These are phyloP conservation scores for Phytophthora podocarpi DNA, from an alignment of 352 stramenopile species.

Conservation along the genomic window DNA sequence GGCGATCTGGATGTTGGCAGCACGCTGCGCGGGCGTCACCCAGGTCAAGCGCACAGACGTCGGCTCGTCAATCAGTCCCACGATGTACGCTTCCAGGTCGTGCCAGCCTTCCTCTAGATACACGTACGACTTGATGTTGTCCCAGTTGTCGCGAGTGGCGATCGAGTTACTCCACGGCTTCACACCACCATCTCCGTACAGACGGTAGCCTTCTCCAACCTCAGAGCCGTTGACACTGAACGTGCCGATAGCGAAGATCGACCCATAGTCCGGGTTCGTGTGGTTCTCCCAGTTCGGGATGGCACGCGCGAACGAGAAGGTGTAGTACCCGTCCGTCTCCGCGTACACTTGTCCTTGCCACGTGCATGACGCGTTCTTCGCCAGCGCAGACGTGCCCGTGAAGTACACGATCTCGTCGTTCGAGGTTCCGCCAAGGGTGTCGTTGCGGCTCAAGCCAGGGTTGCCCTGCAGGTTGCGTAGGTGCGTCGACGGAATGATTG, in stretches of 20 bases:
- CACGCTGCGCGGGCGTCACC: constrained; percentile 34
- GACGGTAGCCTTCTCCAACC: constrained; percentile 26
- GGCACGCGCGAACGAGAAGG: constrained; percentile 30
- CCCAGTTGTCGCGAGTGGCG: constrained; percentile 36
- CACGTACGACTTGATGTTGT: constrained; percentile 39
- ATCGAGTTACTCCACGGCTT: constrained; percentile 43
- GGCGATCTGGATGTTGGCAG: constrained; percentile 36
- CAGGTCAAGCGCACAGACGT: constrained; percentile 36
- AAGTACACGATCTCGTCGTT: constrained; percentile 37
- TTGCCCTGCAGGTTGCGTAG: constrained; percentile 34
- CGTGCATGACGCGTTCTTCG: constrained; percentile 31
- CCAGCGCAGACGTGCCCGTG: constrained; percentile 27
- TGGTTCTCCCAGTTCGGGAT: constrained; percentile 39
- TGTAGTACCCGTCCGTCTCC: constrained; percentile 37
- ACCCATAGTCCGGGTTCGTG: constrained; percentile 30
- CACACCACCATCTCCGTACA: constrained; percentile 30
- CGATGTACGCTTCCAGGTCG: constrained; percentile 31
- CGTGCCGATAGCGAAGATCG: constrained; percentile 21
- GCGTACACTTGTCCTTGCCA: constrained; percentile 34
- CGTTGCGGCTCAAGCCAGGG: constrained; percentile 27
- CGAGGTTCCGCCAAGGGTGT: constrained; percentile 15
- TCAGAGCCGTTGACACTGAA: constrained; percentile 32
- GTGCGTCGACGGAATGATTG: constrained; percentile 38
- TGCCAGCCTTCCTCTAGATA: constrained; percentile 36
- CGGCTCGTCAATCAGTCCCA: constrained; percentile 31